A percentile compares a stretch with the other conserved stretches of the same genome.
Evolutionary conservation across 2,329 filamentous ascomycete genomes (phyloP).

Genomic region (Hyphodiscus sp.): DNA sequence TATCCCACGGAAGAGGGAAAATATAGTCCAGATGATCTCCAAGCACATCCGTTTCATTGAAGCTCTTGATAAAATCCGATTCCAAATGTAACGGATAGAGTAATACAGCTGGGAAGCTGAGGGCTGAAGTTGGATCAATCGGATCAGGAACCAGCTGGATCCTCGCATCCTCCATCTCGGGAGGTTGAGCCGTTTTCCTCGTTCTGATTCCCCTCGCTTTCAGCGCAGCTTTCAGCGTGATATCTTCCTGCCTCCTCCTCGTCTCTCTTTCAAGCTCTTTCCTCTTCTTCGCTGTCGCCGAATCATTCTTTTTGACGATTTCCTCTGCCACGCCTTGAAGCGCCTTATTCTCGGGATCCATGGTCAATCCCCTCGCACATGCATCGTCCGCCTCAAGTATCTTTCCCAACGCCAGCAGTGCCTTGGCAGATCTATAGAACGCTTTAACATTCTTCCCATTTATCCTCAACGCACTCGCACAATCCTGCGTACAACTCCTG

Average conservation of each 20-base stretch:
- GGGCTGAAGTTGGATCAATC: conserved; percentile 61
- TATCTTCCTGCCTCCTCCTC: conserved; percentile 47
- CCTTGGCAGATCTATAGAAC: conserved; percentile 75
- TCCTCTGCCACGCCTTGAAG: conserved; percentile 57
- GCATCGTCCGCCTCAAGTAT: conserved; percentile 75
- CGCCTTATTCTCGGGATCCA: conserved; percentile 65
- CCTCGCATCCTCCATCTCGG: conserved; percentile 80
- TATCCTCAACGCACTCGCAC: conserved; percentile 68
- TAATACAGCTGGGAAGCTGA: conserved; percentile 74
- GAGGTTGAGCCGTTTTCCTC: conserved; percentile 61
- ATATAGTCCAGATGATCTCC: conserved; percentile 78
- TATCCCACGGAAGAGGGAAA: conserved; percentile 84
- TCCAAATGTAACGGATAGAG: conserved; percentile 79
- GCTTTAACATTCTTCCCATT: conserved; percentile 84
- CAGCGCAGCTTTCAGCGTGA: conserved; percentile 60
- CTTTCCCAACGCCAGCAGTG: conserved; percentile 73
- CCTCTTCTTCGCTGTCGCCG: conserved; percentile 48
- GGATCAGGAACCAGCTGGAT: conserved; percentile 66
- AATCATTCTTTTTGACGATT: conserved; percentile 52
- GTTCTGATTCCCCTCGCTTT: conserved; percentile 63
- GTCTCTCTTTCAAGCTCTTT: conserved; percentile 50
- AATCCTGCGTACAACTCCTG: conserved; percentile 79
- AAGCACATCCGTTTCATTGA: conserved; percentile 69
- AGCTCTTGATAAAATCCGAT: conserved; percentile 85
- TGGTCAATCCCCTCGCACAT: conserved; percentile 62